Percentiles rank a stretch among this genome's conserved stretches.
These are phyloP conservation scores for Macrophomina tecta DNA, from an alignment of 2,329 filamentous ascomycete species.

Conservation along the genomic window DNA sequence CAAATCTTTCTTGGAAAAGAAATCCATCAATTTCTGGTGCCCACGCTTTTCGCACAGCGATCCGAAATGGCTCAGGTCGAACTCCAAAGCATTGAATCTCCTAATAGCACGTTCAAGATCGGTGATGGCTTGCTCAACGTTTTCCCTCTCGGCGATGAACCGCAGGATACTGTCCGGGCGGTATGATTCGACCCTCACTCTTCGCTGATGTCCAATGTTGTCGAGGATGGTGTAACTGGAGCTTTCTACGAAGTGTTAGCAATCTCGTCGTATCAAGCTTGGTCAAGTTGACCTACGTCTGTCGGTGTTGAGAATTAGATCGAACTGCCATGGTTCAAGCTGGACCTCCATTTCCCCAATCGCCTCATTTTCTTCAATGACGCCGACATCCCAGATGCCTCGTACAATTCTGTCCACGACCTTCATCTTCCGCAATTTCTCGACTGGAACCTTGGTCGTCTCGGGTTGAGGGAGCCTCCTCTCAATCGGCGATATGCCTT, in stretches of 20 bases:
- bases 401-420: conserved; percentile 44
- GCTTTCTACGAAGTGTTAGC: neutral
- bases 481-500: neutral
- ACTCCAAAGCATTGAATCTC: conserved; percentile 30
- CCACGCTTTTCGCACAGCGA: conserved; percentile 29
- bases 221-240: conserved; percentile 32
- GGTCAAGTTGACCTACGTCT: neutral
- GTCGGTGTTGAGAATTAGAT: conserved; percentile 34
- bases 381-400: conserved; percentile 40
- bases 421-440: conserved; percentile 35
- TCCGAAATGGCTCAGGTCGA: conserved; percentile 37
- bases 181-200: conserved; percentile 40
- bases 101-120: conserved; percentile 40
- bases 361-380: conserved; percentile 44
- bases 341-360: conserved; percentile 44
- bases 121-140: conserved; percentile 43
- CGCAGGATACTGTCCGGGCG: conserved; percentile 38
- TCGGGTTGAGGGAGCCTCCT: conserved; percentile 8
- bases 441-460: neutral
- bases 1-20: conserved; percentile 33
- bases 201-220: conserved; percentile 37
- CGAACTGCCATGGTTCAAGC: conserved; percentile 42
- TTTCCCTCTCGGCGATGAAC: conserved; percentile 45
- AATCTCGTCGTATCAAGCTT: too few species aligned
- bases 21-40: conserved; percentile 25